These are phyloP conservation scores for Saccharomycopsis capsularis DNA, from an alignment of 805 yeast species.

Conservation along the genomic window DNA sequence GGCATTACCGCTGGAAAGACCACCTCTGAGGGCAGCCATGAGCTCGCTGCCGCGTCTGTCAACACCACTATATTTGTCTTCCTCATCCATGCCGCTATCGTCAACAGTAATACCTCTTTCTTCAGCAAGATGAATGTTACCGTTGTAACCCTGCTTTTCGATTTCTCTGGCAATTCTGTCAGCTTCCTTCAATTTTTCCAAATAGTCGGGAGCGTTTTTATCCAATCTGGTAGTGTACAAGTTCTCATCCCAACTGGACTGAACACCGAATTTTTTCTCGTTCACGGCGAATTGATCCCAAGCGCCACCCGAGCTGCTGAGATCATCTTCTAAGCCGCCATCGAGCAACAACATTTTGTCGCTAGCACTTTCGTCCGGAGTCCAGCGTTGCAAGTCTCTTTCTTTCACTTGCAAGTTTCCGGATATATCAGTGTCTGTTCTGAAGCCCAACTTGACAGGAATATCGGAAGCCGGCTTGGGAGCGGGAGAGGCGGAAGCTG, in stretches of 20 bases:
- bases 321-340: slow-evolving; percentile 32
- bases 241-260: slow-evolving; percentile 69
- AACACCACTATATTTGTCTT: slow-evolving; percentile 93
- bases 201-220: slow-evolving; percentile 65
- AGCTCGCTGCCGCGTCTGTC: slow-evolving; percentile 50
- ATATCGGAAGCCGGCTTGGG: slow-evolving; percentile 21
- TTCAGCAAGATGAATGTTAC: slow-evolving; percentile 80
- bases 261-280: slow-evolving; percentile 81
- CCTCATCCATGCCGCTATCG: slow-evolving; percentile 89
- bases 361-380: slow-evolving; percentile 50
- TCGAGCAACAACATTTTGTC: slow-evolving; percentile 18
- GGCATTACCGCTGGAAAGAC: slow-evolving; percentile 11
- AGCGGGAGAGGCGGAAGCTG: slow-evolving; percentile 19
- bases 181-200: slow-evolving; percentile 59
- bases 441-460: slow-evolving; percentile 37
- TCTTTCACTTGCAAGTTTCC: slow-evolving; percentile 43
- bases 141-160: slow-evolving; percentile 54
- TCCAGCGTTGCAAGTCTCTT: slow-evolving; percentile 80
- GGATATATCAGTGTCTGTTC: slow-evolving; percentile 83
- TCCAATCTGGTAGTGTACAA: slow-evolving; percentile 66
- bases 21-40: slow-evolving; percentile 39
- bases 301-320: slow-evolving; percentile 22
- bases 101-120: slow-evolving; percentile 77
- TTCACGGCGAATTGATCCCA: slow-evolving; percentile 98
- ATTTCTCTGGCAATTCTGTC: slow-evolving; percentile 78